phyloP scores from a whole-genome alignment of 2,329 filamentous ascomycete species.

The Hypoxylon rubiginosum region DNA sequence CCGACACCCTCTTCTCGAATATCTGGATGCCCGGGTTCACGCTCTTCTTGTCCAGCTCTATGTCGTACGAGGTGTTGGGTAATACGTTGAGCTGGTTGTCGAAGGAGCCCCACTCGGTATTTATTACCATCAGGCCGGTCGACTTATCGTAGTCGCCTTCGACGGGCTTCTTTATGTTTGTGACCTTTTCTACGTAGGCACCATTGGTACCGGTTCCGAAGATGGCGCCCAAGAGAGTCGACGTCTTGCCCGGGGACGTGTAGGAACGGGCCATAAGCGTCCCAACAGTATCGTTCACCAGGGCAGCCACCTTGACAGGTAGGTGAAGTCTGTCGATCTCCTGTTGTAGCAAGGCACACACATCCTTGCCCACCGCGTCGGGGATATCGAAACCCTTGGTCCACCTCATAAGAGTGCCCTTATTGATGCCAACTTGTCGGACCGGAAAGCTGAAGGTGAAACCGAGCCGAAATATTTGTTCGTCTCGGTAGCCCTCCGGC shows the following conservation, averaged over 20 bases:
- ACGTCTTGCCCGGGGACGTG: slow-evolving; percentile 87
- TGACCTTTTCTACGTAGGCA: slow-evolving; percentile 93
- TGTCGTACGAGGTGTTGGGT: slow-evolving; percentile 87
- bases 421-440: slow-evolving; percentile 94
- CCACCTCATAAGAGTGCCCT: slow-evolving; percentile 94
- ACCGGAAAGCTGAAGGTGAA: slow-evolving; percentile 99
- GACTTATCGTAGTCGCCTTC: slow-evolving; percentile 79
- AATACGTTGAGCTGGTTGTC: slow-evolving; percentile 93
- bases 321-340: slow-evolving; percentile 90
- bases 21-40: slow-evolving; percentile 96
- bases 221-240: slow-evolving; percentile 92
- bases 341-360: slow-evolving; percentile 87
- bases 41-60: slow-evolving; percentile 80
- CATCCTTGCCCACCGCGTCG: slow-evolving; percentile 94
- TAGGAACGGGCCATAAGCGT: slow-evolving; percentile 98
- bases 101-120: slow-evolving; percentile 98
- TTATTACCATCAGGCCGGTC: slow-evolving; percentile 96
- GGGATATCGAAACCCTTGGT: slow-evolving; percentile 98
- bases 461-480: slow-evolving; percentile 91
- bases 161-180: slow-evolving; percentile 84
- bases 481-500: slow-evolving; percentile 72
- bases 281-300: slow-evolving; percentile 98
- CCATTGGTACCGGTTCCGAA: slow-evolving; percentile 98
- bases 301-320: slow-evolving; percentile 92
- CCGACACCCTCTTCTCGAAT: slow-evolving; percentile 98